A percentile compares a stretch with the other conserved stretches of the same genome.
Evolutionary conservation across 345 rosid species (phyloP).

Genomic region (Theobroma cacao): DNA sequence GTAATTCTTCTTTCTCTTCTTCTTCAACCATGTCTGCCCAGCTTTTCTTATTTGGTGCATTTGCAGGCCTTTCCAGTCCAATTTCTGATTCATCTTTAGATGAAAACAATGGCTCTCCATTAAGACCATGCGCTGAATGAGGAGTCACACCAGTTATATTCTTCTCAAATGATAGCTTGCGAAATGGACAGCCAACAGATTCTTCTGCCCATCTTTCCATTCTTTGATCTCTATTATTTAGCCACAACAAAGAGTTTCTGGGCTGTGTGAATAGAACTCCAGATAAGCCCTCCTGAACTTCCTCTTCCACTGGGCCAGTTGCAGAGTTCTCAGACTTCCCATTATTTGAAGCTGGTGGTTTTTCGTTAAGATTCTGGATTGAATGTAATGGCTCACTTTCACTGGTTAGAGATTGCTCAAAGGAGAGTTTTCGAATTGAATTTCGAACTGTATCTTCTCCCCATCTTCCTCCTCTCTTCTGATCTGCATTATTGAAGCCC

Average conservation of each 20-base stretch:
- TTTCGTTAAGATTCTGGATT: constrained; percentile 17
- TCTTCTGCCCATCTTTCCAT: constrained; percentile 24
- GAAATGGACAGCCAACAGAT: constrained; percentile 21
- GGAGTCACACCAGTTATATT: background rate
- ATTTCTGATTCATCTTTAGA: constrained; percentile 21
- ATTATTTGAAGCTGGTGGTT: background rate
- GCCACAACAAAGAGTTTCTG: constrained; percentile 19
- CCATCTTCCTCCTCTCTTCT: constrained; percentile 20
- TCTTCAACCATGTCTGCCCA: constrained; percentile 90
- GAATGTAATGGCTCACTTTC: constrained; percentile 1
- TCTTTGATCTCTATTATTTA: constrained; percentile 12
- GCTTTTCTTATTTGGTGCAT: constrained; percentile 38
- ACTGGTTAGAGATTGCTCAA: constrained; percentile 13
- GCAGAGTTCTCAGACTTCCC: background rate
- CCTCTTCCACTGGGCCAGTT: background rate
- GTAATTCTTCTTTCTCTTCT: constrained; percentile 28
- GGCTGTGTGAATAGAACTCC: constrained; percentile 41
- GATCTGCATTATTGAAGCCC: constrained; percentile 3
- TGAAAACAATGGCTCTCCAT: constrained; percentile 19
- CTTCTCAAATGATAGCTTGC: constrained; percentile 29
- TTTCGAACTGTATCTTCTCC: constrained; percentile 28
- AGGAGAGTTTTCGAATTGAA: constrained; percentile 31
- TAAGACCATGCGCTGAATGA: constrained; percentile 14
- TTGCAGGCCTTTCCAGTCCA: constrained; percentile 5
- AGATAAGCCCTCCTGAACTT: constrained; percentile 4